Conservation (phyloP, 139 green algal genomes). For the Picochlorum sp. region DNA sequence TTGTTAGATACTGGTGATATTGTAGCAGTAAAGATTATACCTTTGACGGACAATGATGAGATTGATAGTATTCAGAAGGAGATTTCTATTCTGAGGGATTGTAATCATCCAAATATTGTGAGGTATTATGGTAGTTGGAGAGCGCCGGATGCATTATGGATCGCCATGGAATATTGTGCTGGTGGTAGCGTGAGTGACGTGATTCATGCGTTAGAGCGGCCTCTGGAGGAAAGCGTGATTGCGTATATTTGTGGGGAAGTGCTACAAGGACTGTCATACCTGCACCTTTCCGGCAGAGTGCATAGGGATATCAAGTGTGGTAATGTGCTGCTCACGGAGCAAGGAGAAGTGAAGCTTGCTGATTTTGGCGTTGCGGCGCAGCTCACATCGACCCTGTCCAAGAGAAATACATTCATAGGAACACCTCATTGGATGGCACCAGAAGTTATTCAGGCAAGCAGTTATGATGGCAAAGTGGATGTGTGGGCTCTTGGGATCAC, state of each 20-base stretch:
- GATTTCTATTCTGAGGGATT: slow-evolving; percentile 74
- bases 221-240: slow-evolving; percentile 69
- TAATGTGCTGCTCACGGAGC: slow-evolving; percentile 86
- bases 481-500: slow-evolving; percentile 87
- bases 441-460: slow-evolving; percentile 82
- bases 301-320: slow-evolving; percentile 95
- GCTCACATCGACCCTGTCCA: slow-evolving; percentile 75
- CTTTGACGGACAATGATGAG: slow-evolving; percentile 48
- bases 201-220: slow-evolving; percentile 43
- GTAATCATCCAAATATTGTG: slow-evolving; percentile 94
- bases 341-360: slow-evolving; percentile 39
- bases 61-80: slow-evolving; percentile 56
- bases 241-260: slow-evolving; percentile 77
- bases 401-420: slow-evolving; percentile 93
- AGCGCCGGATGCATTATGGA: slow-evolving; percentile 68
- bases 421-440: slow-evolving; percentile 96
- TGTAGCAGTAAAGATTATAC: slow-evolving; percentile 85
- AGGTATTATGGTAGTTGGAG: slow-evolving; percentile 56
- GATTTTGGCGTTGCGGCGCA: slow-evolving; percentile 49
- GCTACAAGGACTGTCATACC: slow-evolving; percentile 76
- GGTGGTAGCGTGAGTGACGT: slow-evolving; percentile 86
- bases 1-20: slow-evolving; percentile 40
- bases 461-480: slow-evolving; percentile 92
- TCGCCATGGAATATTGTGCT: slow-evolving; percentile 97
- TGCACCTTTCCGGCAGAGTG: slow-evolving; percentile 71